Percentiles rank a stretch among this genome's conserved stretches.
phyloP scores from a whole-genome alignment of 768 basidiomycete genomes.

The Chlorophyllum brunneum region DNA sequence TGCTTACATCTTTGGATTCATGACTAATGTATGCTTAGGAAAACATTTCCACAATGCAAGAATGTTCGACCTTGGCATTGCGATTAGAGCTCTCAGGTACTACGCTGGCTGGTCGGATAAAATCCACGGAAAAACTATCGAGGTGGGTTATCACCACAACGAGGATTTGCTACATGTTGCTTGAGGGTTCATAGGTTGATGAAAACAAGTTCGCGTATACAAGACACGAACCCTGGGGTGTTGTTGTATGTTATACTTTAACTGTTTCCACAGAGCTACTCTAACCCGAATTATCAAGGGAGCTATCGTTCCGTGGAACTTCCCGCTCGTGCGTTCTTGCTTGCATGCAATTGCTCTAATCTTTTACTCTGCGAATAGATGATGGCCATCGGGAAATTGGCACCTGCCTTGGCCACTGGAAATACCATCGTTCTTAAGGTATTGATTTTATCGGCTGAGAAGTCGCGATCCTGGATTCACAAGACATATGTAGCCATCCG shows the following conservation, averaged over 20 bases:
- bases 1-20: neutral
- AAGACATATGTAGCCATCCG: constrained; percentile 51
- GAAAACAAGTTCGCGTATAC: constrained; percentile 62
- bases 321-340: constrained; percentile 23
- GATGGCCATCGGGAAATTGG: constrained; percentile 69
- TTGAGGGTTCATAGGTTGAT: constrained; percentile 33
- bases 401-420: constrained; percentile 73
- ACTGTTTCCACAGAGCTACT: neutral
- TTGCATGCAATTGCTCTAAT: too few relatives aligned
- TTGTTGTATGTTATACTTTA: constrained; percentile 27
- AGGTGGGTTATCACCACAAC: too few relatives aligned
- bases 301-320: constrained; percentile 65
- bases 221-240: constrained; percentile 62
- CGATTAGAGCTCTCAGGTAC: constrained; percentile 59
- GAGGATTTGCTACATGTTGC: neutral
- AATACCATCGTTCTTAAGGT: constrained; percentile 69
- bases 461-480: neutral
- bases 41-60: constrained; percentile 51
- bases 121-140: constrained; percentile 70
- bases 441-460: neutral
- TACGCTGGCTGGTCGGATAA: constrained; percentile 94
- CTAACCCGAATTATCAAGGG: constrained; percentile 26
- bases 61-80: constrained; percentile 43
- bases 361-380: constrained; percentile 8
- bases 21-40: constrained; percentile 25